Evolutionary conservation across 495 filamentous ascomycete genomes (phyloP).

Genomic region (Penicillium paradoxum): DNA sequence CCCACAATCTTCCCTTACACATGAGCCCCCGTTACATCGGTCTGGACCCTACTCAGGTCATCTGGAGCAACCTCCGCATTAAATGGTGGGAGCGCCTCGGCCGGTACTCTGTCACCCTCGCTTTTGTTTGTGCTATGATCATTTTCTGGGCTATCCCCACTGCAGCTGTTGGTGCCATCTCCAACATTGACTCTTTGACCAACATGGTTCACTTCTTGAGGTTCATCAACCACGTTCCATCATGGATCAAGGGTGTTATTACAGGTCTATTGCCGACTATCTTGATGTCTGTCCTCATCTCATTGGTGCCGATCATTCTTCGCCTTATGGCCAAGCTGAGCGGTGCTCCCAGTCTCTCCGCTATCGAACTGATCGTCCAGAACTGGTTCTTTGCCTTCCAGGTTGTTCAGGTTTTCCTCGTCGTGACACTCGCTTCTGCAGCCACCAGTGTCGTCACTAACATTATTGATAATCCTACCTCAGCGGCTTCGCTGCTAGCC

Average conservation of each 20-base stretch:
- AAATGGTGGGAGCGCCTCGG: conserved; percentile 82
- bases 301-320: conserved; percentile 81
- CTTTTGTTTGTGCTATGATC: conserved; percentile 71
- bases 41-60: conserved; percentile 74
- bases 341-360: conserved; percentile 71
- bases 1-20: conserved; percentile 84
- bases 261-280: conserved; percentile 80
- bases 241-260: conserved; percentile 69
- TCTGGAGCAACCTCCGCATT: conserved; percentile 84
- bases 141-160: conserved; percentile 94
- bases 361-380: conserved; percentile 81
- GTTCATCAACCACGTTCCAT: conserved; percentile 72
- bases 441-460: conserved; percentile 48
- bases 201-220: conserved; percentile 57
- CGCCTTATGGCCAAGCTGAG: conserved; percentile 71
- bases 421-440: conserved; percentile 74
- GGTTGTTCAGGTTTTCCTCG: conserved; percentile 89
- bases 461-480: conserved; percentile 60
- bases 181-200: conserved; percentile 71
- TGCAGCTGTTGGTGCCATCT: conserved; percentile 77
- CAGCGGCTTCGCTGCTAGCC: conserved; percentile 62
- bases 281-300: conserved; percentile 79
- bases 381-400: conserved; percentile 95
- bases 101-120: conserved; percentile 62
- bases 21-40: conserved; percentile 92